Percentiles rank a stretch among this genome's conserved stretches.
These are phyloP conservation scores for Cydonia oblonga DNA, from an alignment of 331 rosid genomes.

Conservation along the genomic window DNA sequence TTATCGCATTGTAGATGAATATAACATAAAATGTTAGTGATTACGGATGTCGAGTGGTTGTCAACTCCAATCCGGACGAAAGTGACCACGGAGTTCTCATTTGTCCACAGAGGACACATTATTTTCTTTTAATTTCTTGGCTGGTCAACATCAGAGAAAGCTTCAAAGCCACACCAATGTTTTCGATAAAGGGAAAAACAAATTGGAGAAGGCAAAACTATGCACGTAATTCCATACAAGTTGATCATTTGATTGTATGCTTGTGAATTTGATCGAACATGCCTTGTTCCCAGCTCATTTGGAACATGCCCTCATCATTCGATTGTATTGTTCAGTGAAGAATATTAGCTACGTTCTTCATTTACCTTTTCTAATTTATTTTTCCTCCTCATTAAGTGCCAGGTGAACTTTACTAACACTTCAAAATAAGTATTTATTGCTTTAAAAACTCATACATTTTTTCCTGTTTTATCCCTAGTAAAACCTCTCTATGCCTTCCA, in stretches of 20 bases:
- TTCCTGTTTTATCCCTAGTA: no score
- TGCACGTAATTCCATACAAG: background rate
- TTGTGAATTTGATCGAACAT: background rate
- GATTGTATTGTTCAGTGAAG: no score
- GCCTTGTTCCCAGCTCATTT: background rate
- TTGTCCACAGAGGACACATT: slow-evolving; percentile 12
- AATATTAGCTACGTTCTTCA: no score
- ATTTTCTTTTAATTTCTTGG: background rate
- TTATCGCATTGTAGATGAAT: background rate
- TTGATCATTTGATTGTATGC: background rate
- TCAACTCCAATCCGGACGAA: slow-evolving; percentile 19
- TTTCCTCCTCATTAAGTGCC: no score
- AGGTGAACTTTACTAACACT: no score
- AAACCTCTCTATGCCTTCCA: no score
- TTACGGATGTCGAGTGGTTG: slow-evolving; percentile 2
- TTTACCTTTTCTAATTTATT: no score
- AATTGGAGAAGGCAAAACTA: background rate
- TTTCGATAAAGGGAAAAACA: background rate
- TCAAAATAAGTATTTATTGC: no score
- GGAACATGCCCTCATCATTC: background rate
- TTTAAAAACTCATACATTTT: no score
- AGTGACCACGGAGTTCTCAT: slow-evolving; percentile 25
- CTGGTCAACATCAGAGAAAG: background rate
- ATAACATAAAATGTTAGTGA: background rate
- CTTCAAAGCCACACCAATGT: background rate